phyloP scores from a whole-genome alignment of 768 basidiomycete species.

The Auricularia sp. region DNA sequence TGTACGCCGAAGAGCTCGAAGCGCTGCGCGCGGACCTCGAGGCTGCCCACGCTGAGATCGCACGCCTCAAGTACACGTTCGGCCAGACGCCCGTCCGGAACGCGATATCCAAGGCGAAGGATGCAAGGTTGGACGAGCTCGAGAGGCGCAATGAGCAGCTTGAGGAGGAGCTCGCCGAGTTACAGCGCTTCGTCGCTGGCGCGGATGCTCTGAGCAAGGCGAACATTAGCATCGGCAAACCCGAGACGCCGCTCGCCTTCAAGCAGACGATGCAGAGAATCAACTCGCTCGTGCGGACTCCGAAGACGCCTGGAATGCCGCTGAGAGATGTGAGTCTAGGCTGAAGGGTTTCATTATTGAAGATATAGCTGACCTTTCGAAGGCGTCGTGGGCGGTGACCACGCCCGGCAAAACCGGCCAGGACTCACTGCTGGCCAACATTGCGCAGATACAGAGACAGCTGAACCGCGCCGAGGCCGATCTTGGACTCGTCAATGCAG shows the following conservation, averaged over 20 bases:
- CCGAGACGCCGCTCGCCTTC: conserved; percentile 1
- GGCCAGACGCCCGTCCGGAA: conserved; percentile 65
- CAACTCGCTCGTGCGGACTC: conserved; percentile 34
- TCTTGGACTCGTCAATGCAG: conserved; percentile 78
- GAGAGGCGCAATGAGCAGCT: conserved; percentile 71
- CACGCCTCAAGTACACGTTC: conserved; percentile 52
- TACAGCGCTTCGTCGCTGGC: not conserved
- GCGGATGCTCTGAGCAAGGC: not conserved
- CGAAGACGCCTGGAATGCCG: conserved; percentile 71
- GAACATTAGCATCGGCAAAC: conserved; percentile 2
- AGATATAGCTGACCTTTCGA: conserved; percentile 9
- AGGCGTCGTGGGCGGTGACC: conserved; percentile 68
- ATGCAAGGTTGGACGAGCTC: conserved; percentile 62
- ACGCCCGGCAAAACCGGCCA: conserved; percentile 46
- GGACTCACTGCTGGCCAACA: conserved; percentile 47
- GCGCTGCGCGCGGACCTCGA: conserved; percentile 68
- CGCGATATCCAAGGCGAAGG: conserved; percentile 68
- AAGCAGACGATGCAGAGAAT: conserved; percentile 9
- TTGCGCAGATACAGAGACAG: conserved; percentile 60
- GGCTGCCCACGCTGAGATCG: conserved; percentile 65
- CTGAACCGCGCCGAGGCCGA: conserved; percentile 72
- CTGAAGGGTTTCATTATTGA: not conserved
- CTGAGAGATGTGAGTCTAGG: conserved; percentile 53
- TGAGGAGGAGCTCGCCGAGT: conserved; percentile 46
- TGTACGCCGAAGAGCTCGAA: conserved; percentile 39